Conservation (phyloP, 352 stramenopile genomes). For the Pythium vanterpoolii region DNA sequence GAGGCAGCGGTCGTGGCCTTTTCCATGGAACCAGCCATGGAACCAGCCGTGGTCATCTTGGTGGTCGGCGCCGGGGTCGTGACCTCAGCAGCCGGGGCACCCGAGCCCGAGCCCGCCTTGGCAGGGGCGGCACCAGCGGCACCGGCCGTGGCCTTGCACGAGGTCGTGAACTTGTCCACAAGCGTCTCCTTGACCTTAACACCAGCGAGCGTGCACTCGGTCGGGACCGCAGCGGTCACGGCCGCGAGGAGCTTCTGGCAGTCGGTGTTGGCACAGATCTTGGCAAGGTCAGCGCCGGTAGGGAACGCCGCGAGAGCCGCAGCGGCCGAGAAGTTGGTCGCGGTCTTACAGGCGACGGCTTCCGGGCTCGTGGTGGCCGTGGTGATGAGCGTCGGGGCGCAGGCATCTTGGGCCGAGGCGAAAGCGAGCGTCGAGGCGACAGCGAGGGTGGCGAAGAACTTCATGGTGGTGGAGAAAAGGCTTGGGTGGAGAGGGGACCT, state of each 20-base stretch:
- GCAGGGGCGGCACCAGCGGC: not conserved
- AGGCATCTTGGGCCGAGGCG: constrained; percentile 10
- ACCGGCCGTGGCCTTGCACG: not conserved
- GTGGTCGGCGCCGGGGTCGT: constrained; percentile 4
- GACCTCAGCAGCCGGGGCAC: not conserved
- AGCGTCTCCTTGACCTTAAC: constrained; percentile 10
- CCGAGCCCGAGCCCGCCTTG: constrained; percentile 9
- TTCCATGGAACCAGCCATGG: not conserved
- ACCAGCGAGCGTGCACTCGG: constrained; percentile 8
- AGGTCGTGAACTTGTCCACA: constrained; percentile 12
- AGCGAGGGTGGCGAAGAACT: constrained; percentile 18
- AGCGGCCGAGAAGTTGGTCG: constrained; percentile 4
- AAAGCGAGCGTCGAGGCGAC: constrained; percentile 11
- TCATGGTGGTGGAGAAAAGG: constrained; percentile 9
- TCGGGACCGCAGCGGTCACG: constrained; percentile 9
- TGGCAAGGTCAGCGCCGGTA: constrained; percentile 3
- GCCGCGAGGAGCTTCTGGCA: constrained; percentile 21
- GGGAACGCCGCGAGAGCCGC: constrained; percentile 7
- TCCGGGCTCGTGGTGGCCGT: not conserved
- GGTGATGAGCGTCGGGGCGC: not conserved
- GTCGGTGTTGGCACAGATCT: constrained; percentile 24
- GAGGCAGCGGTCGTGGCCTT: not conserved
- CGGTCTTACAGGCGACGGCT: constrained; percentile 2
- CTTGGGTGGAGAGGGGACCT: not conserved
- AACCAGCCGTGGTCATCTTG: not conserved